These are phyloP conservation scores for Pseudocercospora fuligena DNA, from an alignment of 2,329 filamentous ascomycete species.

Conservation along the genomic window DNA sequence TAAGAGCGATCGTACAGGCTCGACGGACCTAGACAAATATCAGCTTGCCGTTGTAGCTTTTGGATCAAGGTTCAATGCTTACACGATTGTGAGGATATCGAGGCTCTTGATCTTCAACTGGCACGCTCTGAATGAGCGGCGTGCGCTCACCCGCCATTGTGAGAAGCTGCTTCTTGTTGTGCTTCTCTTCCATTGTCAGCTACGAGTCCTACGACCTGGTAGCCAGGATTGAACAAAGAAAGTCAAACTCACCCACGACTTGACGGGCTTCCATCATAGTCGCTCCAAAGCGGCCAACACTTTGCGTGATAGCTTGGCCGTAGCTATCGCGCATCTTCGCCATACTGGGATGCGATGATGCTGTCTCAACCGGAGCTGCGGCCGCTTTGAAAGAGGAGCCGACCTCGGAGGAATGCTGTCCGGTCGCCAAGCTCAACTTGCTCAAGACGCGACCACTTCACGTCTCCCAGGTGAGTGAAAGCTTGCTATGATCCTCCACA, in stretches of 20 bases:
- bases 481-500: too few species aligned
- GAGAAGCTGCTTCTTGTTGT: conserved; percentile 25
- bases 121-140: conserved; percentile 69
- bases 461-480: too few species aligned
- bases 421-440: too few species aligned
- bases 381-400: background rate
- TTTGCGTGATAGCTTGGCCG: conserved; percentile 28
- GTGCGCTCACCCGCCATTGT: conserved; percentile 63
- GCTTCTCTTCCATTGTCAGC: conserved; percentile 29
- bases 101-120: conserved; percentile 56
- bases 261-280: conserved; percentile 14
- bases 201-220: background rate
- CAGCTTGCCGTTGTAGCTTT: background rate
- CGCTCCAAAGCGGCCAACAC: conserved; percentile 19
- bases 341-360: conserved; percentile 25
- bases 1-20: conserved; percentile 66
- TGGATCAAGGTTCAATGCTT: conserved; percentile 16
- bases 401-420: background rate
- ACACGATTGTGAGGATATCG: conserved; percentile 55
- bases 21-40: conserved; percentile 56
- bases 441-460: too few species aligned
- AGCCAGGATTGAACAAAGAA: background rate
- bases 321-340: conserved; percentile 26
- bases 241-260: conserved; percentile 10
- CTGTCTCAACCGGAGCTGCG: background rate